Evolutionary conservation across 2,329 filamentous ascomycete species (phyloP), one percentile per base, ranked within the genome.

Genomic region (Lasiodiplodia theobromae): DNA sequence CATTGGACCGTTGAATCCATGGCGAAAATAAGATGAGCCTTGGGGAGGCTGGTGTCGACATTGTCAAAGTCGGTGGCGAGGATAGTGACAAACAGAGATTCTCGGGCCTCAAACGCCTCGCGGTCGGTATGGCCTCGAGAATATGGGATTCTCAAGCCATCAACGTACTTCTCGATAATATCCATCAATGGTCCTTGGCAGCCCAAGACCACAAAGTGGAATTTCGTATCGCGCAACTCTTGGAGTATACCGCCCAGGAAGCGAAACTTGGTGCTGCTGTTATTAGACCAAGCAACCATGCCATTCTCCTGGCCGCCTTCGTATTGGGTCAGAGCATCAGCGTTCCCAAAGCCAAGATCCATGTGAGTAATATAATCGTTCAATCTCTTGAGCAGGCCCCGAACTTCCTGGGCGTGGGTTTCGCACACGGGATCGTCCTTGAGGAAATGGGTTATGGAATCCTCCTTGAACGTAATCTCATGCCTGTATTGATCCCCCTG

Each of bases 1-100:
- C 60, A 64, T 37, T 23, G 25, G 4, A 76, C 70, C 7, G 73
- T 72, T 14, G 79, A 77, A 64, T 83, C 78, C 8, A 84, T 70
- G 40, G 78, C 79, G n/a, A 84, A 75, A 16, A 83, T 77, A 2
- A 82, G 70, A 66, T 82, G 76, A 0, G 78, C 76, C n/a, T 73
- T 68, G 12, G 60, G 60, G 16, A 64, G 16, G 10, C 72, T 70
- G 2, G 76, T 67, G 11, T 74, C 66, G 16, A 72, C 71, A 4
- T 16, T n/a, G 14, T 60, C 28, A 21, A 51, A 52, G 21, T 60
- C 31, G 6, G 65, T 38, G 10, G 49, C 68, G 16, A 71, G 62
- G 60, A 67, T 56, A 73, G 56, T 62, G 3, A 68, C 56, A 49
- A 68, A 58, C 12, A 67, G 53, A 6, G 60, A 64, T 6, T 52